phyloP scores from a whole-genome alignment of 1,139 yeast genomes.

The Pichia sp. region DNA sequence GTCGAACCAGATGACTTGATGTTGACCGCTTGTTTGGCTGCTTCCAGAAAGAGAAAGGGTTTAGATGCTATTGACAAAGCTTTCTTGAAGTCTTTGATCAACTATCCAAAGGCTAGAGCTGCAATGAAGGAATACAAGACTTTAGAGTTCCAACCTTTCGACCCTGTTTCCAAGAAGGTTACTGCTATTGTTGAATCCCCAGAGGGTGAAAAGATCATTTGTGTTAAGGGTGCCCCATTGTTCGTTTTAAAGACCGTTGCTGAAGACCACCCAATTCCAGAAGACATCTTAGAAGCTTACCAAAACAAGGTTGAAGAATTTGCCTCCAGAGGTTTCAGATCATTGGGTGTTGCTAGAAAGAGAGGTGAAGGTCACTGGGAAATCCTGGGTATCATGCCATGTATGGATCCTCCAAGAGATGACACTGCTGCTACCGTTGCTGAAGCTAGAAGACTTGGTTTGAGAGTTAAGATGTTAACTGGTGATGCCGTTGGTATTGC shows the following conservation, averaged over 20 bases:
- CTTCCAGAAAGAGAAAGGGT: conserved; percentile 98
- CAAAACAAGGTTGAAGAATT: conserved; percentile 96
- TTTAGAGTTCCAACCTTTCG: conserved; percentile 93
- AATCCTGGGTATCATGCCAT: conserved; percentile 95
- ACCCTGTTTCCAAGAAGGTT: conserved; percentile 96
- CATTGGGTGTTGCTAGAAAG: conserved; percentile 98
- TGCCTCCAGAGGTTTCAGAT: conserved; percentile 98
- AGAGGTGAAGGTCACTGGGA: conserved; percentile 99
- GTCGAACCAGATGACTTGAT: conserved; percentile 95
- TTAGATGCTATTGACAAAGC: conserved; percentile 97
- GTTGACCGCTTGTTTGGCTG: conserved; percentile 98
- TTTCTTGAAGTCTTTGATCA: conserved; percentile 83
- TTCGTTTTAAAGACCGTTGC: conserved; percentile 93
- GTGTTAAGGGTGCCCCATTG: conserved; percentile 98
- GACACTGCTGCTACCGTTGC: conserved; percentile 94
- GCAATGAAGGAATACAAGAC: conserved; percentile 95
- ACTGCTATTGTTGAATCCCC: conserved; percentile 93
- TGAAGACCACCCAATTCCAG: conserved; percentile 95
- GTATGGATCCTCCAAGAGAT: conserved; percentile 99
- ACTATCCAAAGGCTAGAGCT: conserved; percentile 90
- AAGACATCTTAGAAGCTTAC: conserved; percentile 90
- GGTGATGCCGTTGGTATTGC: conserved; percentile 99
- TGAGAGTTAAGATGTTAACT: conserved; percentile 95
- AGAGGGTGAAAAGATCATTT: conserved; percentile 92
- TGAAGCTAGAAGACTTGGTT: conserved; percentile 92